phyloP scores from a whole-genome alignment of 192 early-diverging fungal species.

The Gigaspora rosea region DNA sequence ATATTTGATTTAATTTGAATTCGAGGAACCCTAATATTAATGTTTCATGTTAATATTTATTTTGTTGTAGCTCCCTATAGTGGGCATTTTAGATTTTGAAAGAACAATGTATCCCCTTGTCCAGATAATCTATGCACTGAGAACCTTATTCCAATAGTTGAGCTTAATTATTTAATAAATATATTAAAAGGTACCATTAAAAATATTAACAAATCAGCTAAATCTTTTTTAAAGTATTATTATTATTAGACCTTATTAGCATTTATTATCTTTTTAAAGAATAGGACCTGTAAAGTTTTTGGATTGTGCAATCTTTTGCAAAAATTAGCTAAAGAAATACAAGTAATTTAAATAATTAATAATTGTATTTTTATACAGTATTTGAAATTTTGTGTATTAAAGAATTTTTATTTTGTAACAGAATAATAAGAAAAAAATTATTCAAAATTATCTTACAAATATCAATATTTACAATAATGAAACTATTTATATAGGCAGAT shows the following conservation, averaged over 20 bases:
- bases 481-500: slow-evolving; percentile 27
- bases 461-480: slow-evolving; percentile 18
- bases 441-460: slow-evolving; percentile 24
- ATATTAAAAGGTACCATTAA: no score
- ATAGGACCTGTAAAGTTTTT: slow-evolving; percentile 17
- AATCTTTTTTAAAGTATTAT: slow-evolving; percentile 28
- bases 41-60: no score
- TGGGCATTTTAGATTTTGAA: no score
- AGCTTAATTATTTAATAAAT: no score
- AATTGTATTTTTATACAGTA: slow-evolving; percentile 9
- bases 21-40: no score
- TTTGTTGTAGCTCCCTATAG: no score
- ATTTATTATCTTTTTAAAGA: slow-evolving; percentile 20
- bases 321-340: slow-evolving; percentile 2
- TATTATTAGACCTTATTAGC: slow-evolving; percentile 28
- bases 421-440: slow-evolving; percentile 21
- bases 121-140: no score
- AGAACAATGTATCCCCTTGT: no score
- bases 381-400: no score
- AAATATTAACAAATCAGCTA: slow-evolving; percentile 27
- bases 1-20: no score
- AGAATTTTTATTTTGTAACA: background rate
- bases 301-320: slow-evolving; percentile 22
- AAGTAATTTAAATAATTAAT: slow-evolving; percentile 19
- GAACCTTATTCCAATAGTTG: no score